phyloP scores from a whole-genome alignment of 495 filamentous ascomycete genomes.

The Hyaloscypha bicolor region DNA sequence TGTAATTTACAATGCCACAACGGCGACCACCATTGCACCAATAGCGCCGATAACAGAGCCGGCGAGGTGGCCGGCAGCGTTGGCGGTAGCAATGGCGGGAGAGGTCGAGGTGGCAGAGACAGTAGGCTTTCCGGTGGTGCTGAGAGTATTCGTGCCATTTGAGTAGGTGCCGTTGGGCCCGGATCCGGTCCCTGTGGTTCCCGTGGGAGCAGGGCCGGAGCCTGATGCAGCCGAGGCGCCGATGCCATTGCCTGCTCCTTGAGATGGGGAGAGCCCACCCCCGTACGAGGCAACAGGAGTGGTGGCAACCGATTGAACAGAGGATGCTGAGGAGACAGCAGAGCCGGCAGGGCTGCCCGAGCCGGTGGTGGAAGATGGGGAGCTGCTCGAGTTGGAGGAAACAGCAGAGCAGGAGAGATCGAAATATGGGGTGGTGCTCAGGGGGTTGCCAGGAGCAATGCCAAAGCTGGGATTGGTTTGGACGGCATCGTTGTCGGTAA shows the following conservation, averaged over 20 bases:
- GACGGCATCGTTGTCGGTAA: constrained; percentile 62
- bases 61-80: constrained; percentile 12
- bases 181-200: constrained; percentile 20
- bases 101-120: constrained; percentile 10
- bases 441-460: constrained; percentile 40
- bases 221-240: constrained; percentile 8
- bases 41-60: constrained; percentile 25
- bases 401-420: constrained; percentile 57
- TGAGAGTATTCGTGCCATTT: constrained; percentile 4
- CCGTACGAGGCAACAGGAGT: constrained; percentile 27
- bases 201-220: constrained; percentile 21
- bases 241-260: constrained; percentile 17
- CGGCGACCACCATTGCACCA: constrained; percentile 23
- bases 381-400: constrained; percentile 24
- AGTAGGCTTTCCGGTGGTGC: constrained; percentile 18
- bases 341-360: constrained; percentile 18
- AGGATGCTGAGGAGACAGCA: constrained; percentile 15
- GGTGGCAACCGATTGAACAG: constrained; percentile 6
- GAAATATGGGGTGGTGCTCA: constrained; percentile 60
- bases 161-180: constrained; percentile 2
- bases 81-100: constrained; percentile 5
- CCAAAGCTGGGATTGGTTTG: constrained; percentile 74
- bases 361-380: constrained; percentile 23
- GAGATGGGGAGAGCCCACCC: constrained; percentile 25
- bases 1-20: constrained; percentile 28